Evolutionary conservation across 148 eudicot species (phyloP), one percentile per base, ranked within the genome.

Genomic region (Persicaria maculosa): DNA sequence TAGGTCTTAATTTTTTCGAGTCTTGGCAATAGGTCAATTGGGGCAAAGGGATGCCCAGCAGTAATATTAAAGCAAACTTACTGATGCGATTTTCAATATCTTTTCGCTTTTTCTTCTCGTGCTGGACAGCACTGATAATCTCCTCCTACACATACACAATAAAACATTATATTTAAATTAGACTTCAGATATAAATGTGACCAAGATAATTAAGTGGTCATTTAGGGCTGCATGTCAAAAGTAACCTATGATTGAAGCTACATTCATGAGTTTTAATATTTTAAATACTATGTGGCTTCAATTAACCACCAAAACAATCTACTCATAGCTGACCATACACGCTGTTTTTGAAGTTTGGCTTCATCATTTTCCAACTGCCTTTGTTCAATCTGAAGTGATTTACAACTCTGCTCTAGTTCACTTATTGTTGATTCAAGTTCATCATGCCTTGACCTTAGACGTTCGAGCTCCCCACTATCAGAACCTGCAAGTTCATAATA

Each of bases 321-420:
- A 64, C 69, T 65, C 46, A 65, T 48, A 71, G 73, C 52, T 71
- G 53, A 79, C 69, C 92, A 81, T 88, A 94, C 98, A 79, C 96
- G 87, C 82, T 87, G 86, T 80, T 79, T 89, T 44, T 78, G 89
- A 83, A 85, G 85, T 55, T 81, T 79, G 47, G 96, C 91, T 70
- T 85, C 93, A 77, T 90, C 91, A 85, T 94, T 88, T 79, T 91
- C 96, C 54, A 82, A 74, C 50, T 86, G 83, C 72, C 78, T 83
- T 58, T 80, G 71, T 48, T 87, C 86, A 65, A 50, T 75, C 81
- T 87, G 92, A 77, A 87, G 74, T 58, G 84, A 77, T 79, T 85
- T 88, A 47, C 78, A 44, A 83, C 57, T 80, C 77, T 70, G 76
- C 5, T 86, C 90, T 47, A 87, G 67, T 40, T 43, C 78, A 83